Evolutionary conservation across 805 yeast genomes (phyloP).

Genomic region (Nakazawaea siamensis): DNA sequence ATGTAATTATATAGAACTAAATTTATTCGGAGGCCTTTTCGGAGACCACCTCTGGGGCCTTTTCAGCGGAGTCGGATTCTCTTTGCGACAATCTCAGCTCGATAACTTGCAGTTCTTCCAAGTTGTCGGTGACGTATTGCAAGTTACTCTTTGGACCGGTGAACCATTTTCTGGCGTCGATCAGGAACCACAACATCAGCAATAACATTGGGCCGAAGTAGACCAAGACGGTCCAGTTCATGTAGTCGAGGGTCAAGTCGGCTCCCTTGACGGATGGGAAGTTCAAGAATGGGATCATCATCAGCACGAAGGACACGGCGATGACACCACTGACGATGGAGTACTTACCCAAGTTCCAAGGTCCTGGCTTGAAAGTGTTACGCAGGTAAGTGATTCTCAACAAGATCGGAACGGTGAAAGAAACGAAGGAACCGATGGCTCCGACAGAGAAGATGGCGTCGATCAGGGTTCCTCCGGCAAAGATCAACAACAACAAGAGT

Average conservation of each 20-base stretch:
- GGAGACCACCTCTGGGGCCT: no score
- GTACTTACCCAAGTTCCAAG: conserved; percentile 54
- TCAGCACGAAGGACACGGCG: conserved; percentile 39
- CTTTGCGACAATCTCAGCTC: conserved; percentile 5
- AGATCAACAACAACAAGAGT: conserved; percentile 45
- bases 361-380: conserved; percentile 50
- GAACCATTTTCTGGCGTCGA: conserved; percentile 53
- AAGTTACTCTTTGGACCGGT: conserved; percentile 51
- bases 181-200: conserved; percentile 39
- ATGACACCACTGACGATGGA: conserved; percentile 39
- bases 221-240: conserved; percentile 63
- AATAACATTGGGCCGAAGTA: conserved; percentile 52
- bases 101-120: conserved; percentile 12
- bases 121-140: conserved; percentile 24
- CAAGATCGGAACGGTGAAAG: conserved; percentile 57
- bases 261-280: conserved; percentile 42
- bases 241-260: conserved; percentile 25
- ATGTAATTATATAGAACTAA: neutral
- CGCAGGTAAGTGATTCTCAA: conserved; percentile 49
- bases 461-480: conserved; percentile 59
- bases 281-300: conserved; percentile 54
- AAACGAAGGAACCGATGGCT: conserved; percentile 59
- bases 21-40: no score
- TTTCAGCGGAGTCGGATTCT: no score
- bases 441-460: conserved; percentile 69